Base-by-base conservation (phyloP, 2,329 filamentous ascomycete genomes). In the Podosphaera fusca region DNA sequence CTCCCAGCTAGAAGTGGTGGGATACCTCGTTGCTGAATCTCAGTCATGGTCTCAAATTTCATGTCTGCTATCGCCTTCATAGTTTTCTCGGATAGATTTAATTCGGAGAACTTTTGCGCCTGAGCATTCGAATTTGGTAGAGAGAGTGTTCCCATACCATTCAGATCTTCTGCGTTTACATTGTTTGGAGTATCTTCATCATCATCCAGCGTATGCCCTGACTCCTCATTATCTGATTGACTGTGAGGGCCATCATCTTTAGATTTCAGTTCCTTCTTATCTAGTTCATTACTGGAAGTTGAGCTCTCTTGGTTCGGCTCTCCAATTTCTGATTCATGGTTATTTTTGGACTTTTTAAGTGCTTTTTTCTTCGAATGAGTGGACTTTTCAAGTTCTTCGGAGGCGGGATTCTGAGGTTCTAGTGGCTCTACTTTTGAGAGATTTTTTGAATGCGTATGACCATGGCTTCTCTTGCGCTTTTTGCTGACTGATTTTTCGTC, bases 31-130 rank as follows among this genome's bases (percentile, higher is more conserved):
- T 81, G 79, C 70, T 96, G 92, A 63, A 96, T 95, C 69, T 92
- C 86, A 0, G 92, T 96, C 89, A 98, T 95, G 53, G 77, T 89
- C 66, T 85, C 82, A 68, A 96, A 95, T 12, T 85, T 85, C 90
- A 98, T 96, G 31, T 56, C 55, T 58, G 82, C 72, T 67, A 65
- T 64, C 7, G 88, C 89, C 71, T 84, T 81, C 76, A 89, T 84
- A 0, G 88, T 95, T 70, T 86, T 88, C 31, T 89, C 84, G 1
- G 87, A 92, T 9, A 98, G 77, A 57, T 85, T 85, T 61, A 98
- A 74, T 62, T 96, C 65, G 4, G 62, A 61, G 58, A 68, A 68
- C 51, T 61, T 63, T 55, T 63, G 51, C 5, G 61, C 56, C 49
- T 61, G 57, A 29, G 56, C 46, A 38, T 61, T 59, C 34, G 58